Evolutionary conservation across 805 yeast genomes (phyloP).

Genomic region (Monosporozyma unispora): DNA sequence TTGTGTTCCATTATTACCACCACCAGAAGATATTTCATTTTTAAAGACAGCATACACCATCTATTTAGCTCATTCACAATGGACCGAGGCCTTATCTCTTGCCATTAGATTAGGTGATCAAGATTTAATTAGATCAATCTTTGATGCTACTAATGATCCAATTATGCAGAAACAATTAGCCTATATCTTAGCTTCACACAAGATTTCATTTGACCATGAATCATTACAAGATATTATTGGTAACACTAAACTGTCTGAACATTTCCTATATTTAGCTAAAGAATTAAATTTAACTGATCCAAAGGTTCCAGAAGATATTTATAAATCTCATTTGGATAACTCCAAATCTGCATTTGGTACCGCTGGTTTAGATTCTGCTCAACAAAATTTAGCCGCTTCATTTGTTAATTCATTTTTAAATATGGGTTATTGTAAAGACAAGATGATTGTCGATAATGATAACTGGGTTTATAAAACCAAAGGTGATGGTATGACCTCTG

Average conservation of each 20-base stretch:
- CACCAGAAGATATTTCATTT: slow-evolving; percentile 84
- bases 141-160: slow-evolving; percentile 67
- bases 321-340: slow-evolving; percentile 82
- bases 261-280: slow-evolving; percentile 68
- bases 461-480: slow-evolving; percentile 89
- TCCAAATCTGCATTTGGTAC: slow-evolving; percentile 40
- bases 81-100: slow-evolving; percentile 81
- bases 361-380: slow-evolving; percentile 71
- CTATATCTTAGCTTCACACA: slow-evolving; percentile 78
- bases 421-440: slow-evolving; percentile 84
- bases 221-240: slow-evolving; percentile 73
- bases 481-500: slow-evolving; percentile 82
- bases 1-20: slow-evolving; percentile 93
- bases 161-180: slow-evolving; percentile 83
- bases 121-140: slow-evolving; percentile 65
- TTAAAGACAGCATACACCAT: slow-evolving; percentile 82
- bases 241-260: slow-evolving; percentile 68
- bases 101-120: slow-evolving; percentile 88
- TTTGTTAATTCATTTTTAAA: slow-evolving; percentile 89
- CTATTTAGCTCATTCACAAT: slow-evolving; percentile 65
- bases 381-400: slow-evolving; percentile 89
- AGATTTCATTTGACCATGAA: slow-evolving; percentile 64
- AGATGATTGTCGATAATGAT: slow-evolving; percentile 66
- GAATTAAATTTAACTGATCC: slow-evolving; percentile 86
- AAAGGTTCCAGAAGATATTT: slow-evolving; percentile 89